Percentiles rank a stretch among this genome's conserved stretches.
Conservation (phyloP, 306 rosid species). For the Erythrophleum fordii region DNA sequence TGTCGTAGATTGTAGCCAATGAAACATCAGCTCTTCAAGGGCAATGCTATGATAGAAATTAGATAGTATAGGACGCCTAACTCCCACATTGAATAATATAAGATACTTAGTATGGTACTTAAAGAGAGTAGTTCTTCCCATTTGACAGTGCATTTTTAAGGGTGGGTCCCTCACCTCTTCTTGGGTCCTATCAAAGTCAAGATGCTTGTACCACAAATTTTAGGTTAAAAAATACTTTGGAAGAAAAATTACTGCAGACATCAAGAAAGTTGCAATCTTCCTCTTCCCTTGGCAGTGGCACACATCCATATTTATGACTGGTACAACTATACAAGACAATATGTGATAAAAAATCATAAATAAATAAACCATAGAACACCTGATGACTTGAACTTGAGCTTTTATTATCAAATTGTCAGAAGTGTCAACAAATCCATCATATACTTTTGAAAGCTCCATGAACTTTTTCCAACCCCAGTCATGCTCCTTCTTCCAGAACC, state of each 20-base stretch:
- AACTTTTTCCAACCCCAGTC: constrained; percentile 99
- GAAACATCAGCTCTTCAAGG: too few species aligned
- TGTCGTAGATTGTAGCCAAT: too few species aligned
- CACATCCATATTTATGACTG: background rate
- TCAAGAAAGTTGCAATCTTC: background rate
- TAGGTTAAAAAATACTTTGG: background rate
- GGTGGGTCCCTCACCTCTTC: too few species aligned
- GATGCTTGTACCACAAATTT: background rate
- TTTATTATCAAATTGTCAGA: constrained; percentile 93
- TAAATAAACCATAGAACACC: constrained; percentile 56
- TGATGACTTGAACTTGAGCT: constrained; percentile 99
- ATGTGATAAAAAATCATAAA: background rate
- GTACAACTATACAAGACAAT: background rate
- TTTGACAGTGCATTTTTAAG: too few species aligned
- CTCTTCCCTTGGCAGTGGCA: background rate
- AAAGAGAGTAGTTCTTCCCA: too few species aligned
- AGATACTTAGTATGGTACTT: too few species aligned
- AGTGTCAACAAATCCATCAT: constrained; percentile 92
- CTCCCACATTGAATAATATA: too few species aligned
- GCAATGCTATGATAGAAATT: too few species aligned
- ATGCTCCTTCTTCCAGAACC: constrained; percentile 99
- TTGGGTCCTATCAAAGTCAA: too few species aligned
- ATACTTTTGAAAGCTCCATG: constrained; percentile 96
- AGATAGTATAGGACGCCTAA: too few species aligned
- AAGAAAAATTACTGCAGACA: background rate